Base-by-base conservation (phyloP, 441 rosid genomes). In the Populus hybrid region DNA sequence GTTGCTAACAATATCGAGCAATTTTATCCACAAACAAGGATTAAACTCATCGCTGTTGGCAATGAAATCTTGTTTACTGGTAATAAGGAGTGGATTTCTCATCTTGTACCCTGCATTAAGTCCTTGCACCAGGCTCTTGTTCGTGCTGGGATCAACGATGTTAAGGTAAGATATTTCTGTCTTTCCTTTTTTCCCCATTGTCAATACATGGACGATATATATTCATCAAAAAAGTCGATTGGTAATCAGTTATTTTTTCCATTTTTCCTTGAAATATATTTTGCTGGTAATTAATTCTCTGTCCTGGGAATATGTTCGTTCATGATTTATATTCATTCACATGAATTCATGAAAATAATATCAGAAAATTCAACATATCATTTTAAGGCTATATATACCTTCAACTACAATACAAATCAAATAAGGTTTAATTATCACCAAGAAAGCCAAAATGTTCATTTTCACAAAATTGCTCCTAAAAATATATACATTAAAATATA, bases 41-140 rank as follows among this genome's bases (percentile, higher is more conserved):
- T 93, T 68, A 76, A 79, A 33, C 88, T 87, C 75, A 86, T 93
- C 28, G 86, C 86, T 70, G 88, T 93, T 7, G 98, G 95, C 6
- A 92, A 92, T 77, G 97, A 93, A 83, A 79, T 93, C 80, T 63
- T 89, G 45, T 85, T 87, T n/a, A 82, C 90, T 21, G 86, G 85
- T 6, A 87, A 90, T 74, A 85, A 80, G 29, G 72, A 11, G 10
- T 84, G 88, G 77, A 85, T 92, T 71, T 77, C 91, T 61, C 68
- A 80, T 71, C 88, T 89, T 28, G 81, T 90, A 14, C 95, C 95
- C 29, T 87, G 90, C 64, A 90, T 93, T 94, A 89, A 82, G 29
- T n/a, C 89, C 6, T 82, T 92, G 29, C 84, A 86, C 33, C 69
- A 81, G 24, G 97, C 76, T 50, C 83, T 66, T 24, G 68, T 69